Evolutionary conservation across 1,284 basidiomycete species (phyloP).

Genomic region (Puccinia triticina): DNA sequence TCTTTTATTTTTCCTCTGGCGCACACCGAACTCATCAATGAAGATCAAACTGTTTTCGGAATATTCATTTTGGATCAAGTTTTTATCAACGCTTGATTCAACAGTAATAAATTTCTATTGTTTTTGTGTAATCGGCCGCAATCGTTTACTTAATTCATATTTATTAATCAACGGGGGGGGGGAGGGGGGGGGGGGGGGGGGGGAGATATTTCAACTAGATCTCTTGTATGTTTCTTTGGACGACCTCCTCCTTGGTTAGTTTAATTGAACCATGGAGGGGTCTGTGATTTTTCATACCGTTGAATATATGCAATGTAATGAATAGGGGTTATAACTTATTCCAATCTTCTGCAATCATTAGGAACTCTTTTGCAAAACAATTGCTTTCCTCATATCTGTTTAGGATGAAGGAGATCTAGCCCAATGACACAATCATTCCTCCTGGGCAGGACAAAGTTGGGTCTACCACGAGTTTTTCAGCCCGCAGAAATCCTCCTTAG

Average conservation of each 20-base stretch:
- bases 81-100: neutral
- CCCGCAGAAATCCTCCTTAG: no score
- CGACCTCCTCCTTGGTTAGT: no score
- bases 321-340: no score
- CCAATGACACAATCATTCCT: no score
- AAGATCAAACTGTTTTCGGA: neutral
- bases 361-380: no score
- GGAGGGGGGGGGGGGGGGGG: neutral
- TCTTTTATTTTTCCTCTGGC: neutral
- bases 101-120: neutral
- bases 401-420: no score
- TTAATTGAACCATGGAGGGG: neutral
- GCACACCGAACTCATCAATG: neutral
- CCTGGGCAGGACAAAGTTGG: no score
- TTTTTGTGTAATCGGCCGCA: neutral
- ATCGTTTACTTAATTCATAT: neutral
- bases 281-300: neutral
- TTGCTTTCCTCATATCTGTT: no score
- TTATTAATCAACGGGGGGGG: neutral
- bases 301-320: neutral
- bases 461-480: no score
- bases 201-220: no score
- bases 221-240: no score
- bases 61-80: neutral
- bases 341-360: no score